A percentile compares a stretch with the other conserved stretches of the same genome.
These are phyloP conservation scores for Suhomyces faveliae DNA, from an alignment of 805 yeast genomes.

Conservation along the genomic window DNA sequence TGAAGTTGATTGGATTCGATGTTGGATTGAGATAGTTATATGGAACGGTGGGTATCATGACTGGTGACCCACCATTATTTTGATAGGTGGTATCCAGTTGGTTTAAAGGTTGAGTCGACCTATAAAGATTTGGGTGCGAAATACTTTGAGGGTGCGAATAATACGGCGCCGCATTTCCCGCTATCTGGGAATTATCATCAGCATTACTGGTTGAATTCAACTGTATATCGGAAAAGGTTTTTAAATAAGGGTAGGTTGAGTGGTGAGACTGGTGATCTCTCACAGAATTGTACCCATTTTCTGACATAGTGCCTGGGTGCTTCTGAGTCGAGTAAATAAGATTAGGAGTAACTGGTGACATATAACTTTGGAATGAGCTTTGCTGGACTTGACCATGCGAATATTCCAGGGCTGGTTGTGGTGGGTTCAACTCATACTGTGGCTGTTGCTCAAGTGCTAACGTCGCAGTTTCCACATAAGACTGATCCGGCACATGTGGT, in stretches of 20 bases:
- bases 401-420: not conserved
- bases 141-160: not conserved
- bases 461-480: not conserved
- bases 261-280: not conserved
- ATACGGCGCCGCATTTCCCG: not conserved
- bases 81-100: not conserved
- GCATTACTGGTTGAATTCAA: not conserved
- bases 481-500: not conserved
- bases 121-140: not conserved
- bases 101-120: not conserved
- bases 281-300: not conserved
- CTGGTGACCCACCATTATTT: too few species aligned
- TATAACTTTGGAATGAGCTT: not conserved
- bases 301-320: not conserved
- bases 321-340: not conserved
- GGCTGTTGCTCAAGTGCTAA: not conserved
- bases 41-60: not conserved
- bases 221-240: not conserved
- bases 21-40: conserved; percentile 4
- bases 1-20: not conserved
- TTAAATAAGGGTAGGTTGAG: not conserved
- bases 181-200: not conserved
- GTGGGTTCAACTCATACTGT: not conserved
- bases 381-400: too few species aligned
- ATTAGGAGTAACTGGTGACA: not conserved